These are phyloP conservation scores for Simplicillium sp. DNA, from an alignment of 2,329 filamentous ascomycete genomes.

Conservation along the genomic window DNA sequence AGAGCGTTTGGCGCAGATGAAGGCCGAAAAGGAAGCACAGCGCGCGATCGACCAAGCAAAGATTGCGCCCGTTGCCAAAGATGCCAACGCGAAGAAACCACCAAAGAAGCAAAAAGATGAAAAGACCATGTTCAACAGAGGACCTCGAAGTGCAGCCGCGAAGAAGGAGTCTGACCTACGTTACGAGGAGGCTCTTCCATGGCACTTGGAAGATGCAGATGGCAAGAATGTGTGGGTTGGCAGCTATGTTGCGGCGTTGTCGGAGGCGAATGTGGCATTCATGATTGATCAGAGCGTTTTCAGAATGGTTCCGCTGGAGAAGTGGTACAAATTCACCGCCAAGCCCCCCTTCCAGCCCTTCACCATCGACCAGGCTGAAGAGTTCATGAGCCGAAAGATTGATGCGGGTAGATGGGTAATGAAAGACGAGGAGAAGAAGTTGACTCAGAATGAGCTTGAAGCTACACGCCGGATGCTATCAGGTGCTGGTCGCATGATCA, in stretches of 20 bases:
- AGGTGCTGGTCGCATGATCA: conserved; percentile 48
- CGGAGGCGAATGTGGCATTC: conserved; percentile 74
- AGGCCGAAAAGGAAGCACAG: conserved; percentile 76
- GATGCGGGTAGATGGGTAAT: conserved; percentile 75
- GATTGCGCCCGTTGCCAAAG: conserved; percentile 74
- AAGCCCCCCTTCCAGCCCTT: conserved; percentile 73
- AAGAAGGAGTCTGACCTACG: conserved; percentile 65
- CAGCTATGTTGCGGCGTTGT: conserved; percentile 80
- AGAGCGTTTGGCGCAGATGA: conserved; percentile 57
- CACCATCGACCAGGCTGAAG: conserved; percentile 77
- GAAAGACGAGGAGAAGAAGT: conserved; percentile 52
- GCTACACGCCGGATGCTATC: conserved; percentile 44
- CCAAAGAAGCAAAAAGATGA: conserved; percentile 64
- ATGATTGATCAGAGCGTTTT: conserved; percentile 62
- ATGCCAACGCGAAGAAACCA: conserved; percentile 36
- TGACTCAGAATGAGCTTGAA: conserved; percentile 48
- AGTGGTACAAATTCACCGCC: conserved; percentile 83
- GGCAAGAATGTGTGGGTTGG: conserved; percentile 92
- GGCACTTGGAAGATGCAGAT: conserved; percentile 95
- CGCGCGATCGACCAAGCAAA: conserved; percentile 81
- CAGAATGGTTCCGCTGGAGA: conserved; percentile 84
- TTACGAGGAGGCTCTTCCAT: conserved; percentile 92
- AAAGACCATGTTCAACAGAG: conserved; percentile 77
- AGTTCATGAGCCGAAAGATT: conserved; percentile 68
- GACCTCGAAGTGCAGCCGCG: conserved; percentile 70